These are phyloP conservation scores for Trametes sanguinea DNA, from an alignment of 768 basidiomycete species.

Conservation along the genomic window DNA sequence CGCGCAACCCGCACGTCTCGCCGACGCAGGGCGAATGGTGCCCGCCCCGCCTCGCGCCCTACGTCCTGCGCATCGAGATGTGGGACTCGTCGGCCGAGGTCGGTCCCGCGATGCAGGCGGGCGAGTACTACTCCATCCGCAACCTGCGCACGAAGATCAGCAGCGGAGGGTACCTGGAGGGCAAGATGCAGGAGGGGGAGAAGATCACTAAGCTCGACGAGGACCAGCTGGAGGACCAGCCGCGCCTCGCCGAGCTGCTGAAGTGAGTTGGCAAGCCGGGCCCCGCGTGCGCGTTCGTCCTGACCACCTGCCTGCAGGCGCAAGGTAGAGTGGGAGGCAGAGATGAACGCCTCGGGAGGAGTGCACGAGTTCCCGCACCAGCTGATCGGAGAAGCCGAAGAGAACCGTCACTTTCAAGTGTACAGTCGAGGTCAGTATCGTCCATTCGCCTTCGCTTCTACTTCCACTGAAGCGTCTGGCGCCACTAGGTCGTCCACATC, in stretches of 20 bases:
- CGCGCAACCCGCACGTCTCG: conserved; percentile 40
- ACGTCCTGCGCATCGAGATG: conserved; percentile 56
- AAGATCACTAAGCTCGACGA: conserved; percentile 51
- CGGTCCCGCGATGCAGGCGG: conserved; percentile 46
- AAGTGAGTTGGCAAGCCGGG: conserved; percentile 36
- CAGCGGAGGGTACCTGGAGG: conserved; percentile 48
- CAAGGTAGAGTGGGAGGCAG: conserved; percentile 46
- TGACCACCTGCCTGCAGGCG: conserved; percentile 40
- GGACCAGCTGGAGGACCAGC: conserved; percentile 37
- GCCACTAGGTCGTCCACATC: conserved; percentile 48
- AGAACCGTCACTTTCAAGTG: conserved; percentile 52
- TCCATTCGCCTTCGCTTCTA: too few relatives aligned
- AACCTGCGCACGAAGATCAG: conserved; percentile 51
- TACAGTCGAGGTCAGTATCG: conserved; percentile 52
- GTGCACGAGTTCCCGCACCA: conserved; percentile 43
- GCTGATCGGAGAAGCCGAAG: conserved; percentile 49
- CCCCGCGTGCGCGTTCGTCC: too few relatives aligned
- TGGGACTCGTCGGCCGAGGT: conserved; percentile 53
- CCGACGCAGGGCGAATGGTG: conserved; percentile 49
- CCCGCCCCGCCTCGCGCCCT: conserved; percentile 43
- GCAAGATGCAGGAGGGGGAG: conserved; percentile 50
- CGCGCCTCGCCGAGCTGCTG: conserved; percentile 50
- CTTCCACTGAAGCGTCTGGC: too few relatives aligned
- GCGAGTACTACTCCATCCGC: conserved; percentile 53
- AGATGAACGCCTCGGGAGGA: conserved; percentile 29